phyloP scores from a whole-genome alignment of 1,284 basidiomycete genomes.

The Ceratobasidium sp. region DNA sequence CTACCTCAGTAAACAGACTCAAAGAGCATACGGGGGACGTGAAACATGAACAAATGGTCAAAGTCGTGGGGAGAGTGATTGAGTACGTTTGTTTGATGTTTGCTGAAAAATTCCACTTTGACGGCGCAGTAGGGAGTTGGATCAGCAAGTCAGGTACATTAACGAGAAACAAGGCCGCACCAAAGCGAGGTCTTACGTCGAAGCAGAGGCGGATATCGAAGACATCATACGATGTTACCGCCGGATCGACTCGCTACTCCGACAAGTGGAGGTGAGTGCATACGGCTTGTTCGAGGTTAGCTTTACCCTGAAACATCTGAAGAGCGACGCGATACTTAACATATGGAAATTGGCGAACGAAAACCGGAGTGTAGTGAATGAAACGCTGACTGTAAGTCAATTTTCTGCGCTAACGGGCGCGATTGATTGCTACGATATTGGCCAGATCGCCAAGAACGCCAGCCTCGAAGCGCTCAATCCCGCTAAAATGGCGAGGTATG shows the following conservation, averaged over 20 bases:
- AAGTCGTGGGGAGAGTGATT: neutral
- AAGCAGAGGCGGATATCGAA: neutral
- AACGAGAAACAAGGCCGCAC: neutral
- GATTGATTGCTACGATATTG: too few species aligned
- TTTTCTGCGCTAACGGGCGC: neutral
- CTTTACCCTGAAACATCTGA: too few species aligned
- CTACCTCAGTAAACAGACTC: neutral
- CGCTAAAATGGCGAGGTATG: too few species aligned
- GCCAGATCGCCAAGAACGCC: too few species aligned
- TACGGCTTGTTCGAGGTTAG: too few species aligned
- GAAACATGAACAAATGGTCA: neutral
- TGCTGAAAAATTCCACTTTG: too few species aligned
- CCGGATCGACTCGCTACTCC: neutral
- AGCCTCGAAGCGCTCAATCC: too few species aligned
- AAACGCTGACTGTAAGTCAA: too few species aligned
- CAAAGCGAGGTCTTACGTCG: neutral
- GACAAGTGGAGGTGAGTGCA: neutral
- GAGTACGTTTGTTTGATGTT: neutral
- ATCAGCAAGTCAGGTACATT: neutral
- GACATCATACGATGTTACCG: neutral
- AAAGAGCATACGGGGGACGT: neutral
- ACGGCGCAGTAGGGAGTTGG: neutral
- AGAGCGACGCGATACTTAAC: neutral
- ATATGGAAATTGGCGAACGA: neutral
- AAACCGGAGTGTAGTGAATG: neutral